These are phyloP conservation scores for Cryptococcus sp. DNA, from an alignment of 1,284 basidiomycete genomes.

Conservation along the genomic window DNA sequence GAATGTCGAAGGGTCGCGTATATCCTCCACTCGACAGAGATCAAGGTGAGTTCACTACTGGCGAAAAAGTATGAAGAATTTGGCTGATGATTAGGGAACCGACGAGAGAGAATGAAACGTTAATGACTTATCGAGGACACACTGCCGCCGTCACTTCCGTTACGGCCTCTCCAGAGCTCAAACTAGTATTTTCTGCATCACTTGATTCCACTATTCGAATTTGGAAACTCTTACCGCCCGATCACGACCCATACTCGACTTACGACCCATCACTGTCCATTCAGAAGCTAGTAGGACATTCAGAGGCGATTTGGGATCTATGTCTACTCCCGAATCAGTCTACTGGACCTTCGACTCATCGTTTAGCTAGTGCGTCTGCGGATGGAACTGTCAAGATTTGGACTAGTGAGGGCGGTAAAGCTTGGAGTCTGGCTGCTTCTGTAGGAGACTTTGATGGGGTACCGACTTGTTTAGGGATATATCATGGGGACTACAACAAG, in stretches of 20 bases:
- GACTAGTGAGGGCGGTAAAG: slow-evolving; percentile 36
- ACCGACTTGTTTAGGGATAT: slow-evolving; percentile 65
- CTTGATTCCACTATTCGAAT: slow-evolving; percentile 85
- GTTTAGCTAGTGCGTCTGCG: slow-evolving; percentile 81
- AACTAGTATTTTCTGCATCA: slow-evolving; percentile 82
- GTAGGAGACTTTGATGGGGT: slow-evolving; percentile 37
- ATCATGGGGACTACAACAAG: slow-evolving; percentile 45
- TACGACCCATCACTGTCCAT: slow-evolving; percentile 74
- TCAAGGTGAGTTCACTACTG: too few species aligned
- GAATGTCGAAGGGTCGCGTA: slow-evolving; percentile 42
- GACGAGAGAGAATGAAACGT: slow-evolving; percentile 70
- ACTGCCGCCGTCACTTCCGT: slow-evolving; percentile 86
- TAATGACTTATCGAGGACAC: slow-evolving; percentile 88
- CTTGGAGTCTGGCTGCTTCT: background rate
- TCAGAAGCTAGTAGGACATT: slow-evolving; percentile 82
- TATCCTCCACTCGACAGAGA: too few species aligned
- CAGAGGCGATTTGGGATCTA: slow-evolving; percentile 93
- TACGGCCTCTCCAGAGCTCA: slow-evolving; percentile 70
- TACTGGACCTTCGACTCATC: slow-evolving; percentile 38
- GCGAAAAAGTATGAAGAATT: too few species aligned
- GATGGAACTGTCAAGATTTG: slow-evolving; percentile 92
- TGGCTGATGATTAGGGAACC: too few species aligned
- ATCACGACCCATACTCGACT: slow-evolving; percentile 67
- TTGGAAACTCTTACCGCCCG: slow-evolving; percentile 71
- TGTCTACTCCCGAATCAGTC: slow-evolving; percentile 50